Evolutionary conservation across 495 filamentous ascomycete genomes (phyloP).

Genomic region (Neurospora terricola): DNA sequence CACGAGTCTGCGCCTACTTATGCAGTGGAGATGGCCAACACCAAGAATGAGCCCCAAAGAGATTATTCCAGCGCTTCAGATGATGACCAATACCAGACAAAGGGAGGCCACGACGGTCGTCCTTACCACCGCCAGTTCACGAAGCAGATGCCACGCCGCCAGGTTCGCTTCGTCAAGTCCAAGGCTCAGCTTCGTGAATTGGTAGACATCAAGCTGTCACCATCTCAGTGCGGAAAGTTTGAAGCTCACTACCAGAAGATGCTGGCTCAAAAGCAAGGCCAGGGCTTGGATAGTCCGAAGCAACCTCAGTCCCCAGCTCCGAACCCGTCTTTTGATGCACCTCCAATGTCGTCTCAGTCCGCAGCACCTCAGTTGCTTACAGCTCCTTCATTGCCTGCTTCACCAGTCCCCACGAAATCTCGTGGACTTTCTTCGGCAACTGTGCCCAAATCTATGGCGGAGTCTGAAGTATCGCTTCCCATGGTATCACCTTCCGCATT

Average conservation of each 20-base stretch:
- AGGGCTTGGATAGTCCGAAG: background rate
- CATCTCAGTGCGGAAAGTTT: background rate
- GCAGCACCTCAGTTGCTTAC: background rate
- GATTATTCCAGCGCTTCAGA: background rate
- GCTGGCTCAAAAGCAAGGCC: background rate
- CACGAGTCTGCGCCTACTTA: background rate
- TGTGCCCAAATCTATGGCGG: background rate
- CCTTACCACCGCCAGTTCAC: background rate
- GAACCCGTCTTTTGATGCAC: background rate
- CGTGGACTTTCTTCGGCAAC: background rate
- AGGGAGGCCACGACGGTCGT: background rate
- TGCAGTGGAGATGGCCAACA: background rate
- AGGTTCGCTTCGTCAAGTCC: background rate
- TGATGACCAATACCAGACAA: background rate
- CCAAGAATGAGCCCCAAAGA: background rate
- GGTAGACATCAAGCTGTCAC: background rate
- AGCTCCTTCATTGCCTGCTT: background rate
- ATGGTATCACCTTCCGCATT: background rate
- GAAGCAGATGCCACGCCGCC: background rate
- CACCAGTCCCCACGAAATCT: background rate
- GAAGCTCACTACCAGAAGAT: background rate
- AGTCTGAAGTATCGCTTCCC: background rate
- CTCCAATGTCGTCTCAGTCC: background rate
- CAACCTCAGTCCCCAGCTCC: background rate
- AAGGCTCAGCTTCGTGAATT: background rate